Evolutionary conservation across 768 basidiomycete species (phyloP).

Genomic region (Cystofilobasidium capitatum): DNA sequence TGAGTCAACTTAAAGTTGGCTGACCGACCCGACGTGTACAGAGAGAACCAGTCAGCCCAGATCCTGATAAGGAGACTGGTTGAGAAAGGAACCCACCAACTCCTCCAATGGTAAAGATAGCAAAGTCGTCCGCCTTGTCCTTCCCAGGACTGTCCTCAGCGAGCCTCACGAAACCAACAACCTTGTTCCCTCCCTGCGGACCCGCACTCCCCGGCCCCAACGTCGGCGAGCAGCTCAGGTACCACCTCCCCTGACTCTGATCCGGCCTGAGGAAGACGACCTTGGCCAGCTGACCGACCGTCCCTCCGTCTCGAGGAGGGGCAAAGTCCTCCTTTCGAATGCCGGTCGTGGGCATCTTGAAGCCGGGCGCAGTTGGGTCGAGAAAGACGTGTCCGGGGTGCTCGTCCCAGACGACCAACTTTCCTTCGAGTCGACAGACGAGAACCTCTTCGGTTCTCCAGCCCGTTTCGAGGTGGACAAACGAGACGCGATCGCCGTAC

Average conservation of each 20-base stretch:
- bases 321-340: background rate
- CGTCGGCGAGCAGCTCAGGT: background rate
- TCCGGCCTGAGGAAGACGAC: background rate
- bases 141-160: background rate
- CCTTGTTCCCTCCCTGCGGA: background rate
- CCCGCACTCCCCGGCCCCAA: background rate
- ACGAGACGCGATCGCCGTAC: background rate
- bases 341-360: background rate
- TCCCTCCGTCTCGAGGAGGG: background rate
- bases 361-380: too few relatives aligned
- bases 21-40: too few relatives aligned
- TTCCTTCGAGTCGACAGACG: background rate
- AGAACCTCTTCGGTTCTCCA: background rate
- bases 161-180: background rate
- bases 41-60: too few relatives aligned
- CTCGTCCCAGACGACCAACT: background rate
- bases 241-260: background rate
- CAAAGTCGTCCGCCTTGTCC: background rate
- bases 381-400: too few relatives aligned
- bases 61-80: too few relatives aligned
- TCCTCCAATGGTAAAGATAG: background rate
- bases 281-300: background rate
- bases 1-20: too few relatives aligned
- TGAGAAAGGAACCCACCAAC: background rate
- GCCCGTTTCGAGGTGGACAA: background rate